phyloP scores from a whole-genome alignment of 1,284 basidiomycete species.

The Boletellus deceptivus region DNA sequence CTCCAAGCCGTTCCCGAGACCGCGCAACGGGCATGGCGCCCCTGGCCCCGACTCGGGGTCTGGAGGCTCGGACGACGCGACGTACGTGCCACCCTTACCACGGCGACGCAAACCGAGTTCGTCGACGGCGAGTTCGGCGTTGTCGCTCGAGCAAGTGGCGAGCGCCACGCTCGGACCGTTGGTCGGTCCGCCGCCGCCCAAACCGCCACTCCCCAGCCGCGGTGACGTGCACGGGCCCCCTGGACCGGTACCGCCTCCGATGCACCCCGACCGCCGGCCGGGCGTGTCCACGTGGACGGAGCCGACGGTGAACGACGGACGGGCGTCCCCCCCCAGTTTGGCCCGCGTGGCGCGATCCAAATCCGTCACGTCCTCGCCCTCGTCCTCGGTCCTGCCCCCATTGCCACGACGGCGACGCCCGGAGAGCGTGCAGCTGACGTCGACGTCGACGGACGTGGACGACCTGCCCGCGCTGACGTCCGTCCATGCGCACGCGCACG shows the following conservation, averaged over 20 bases:
- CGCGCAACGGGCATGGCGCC: neutral
- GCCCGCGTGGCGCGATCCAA: conserved; percentile 51
- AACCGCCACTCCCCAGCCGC: conserved; percentile 20
- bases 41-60: conserved; percentile 2
- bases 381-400: conserved; percentile 41
- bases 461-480: conserved; percentile 9
- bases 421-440: conserved; percentile 57
- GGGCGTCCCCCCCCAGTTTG: conserved; percentile 32
- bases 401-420: conserved; percentile 50
- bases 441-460: conserved; percentile 23
- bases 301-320: conserved; percentile 22
- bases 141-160: conserved; percentile 43
- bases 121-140: conserved; percentile 33
- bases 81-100: conserved; percentile 28
- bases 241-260: conserved; percentile 41
- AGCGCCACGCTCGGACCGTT: conserved; percentile 33
- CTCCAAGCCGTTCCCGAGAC: conserved; percentile 36
- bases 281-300: conserved; percentile 20
- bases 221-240: conserved; percentile 26
- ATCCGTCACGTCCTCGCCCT: conserved; percentile 45
- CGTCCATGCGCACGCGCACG: conserved; percentile 12
- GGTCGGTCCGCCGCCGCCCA: conserved; percentile 5
- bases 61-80: conserved; percentile 36
- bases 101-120: conserved; percentile 26
- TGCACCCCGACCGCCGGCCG: conserved; percentile 56